These are phyloP conservation scores for Barnettozyma sucrosica DNA, from an alignment of 805 yeast species.

Conservation along the genomic window DNA sequence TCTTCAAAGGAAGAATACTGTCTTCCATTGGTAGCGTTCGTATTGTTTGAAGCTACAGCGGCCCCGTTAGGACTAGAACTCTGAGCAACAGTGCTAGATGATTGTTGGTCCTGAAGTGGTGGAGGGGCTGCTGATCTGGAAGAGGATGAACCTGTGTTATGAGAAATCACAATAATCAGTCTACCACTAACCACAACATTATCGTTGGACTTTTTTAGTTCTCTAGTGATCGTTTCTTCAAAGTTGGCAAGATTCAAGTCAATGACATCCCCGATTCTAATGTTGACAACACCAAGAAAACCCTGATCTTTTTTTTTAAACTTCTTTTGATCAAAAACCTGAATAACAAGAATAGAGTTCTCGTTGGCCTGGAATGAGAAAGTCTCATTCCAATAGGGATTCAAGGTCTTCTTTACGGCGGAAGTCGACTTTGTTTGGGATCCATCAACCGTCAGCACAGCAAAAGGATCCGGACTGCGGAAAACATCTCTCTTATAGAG, in stretches of 20 bases:
- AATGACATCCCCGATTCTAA: slow-evolving; percentile 82
- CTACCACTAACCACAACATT: slow-evolving; percentile 91
- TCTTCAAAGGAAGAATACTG: slow-evolving; percentile 94
- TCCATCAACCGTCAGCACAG: slow-evolving; percentile 96
- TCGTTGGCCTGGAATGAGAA: slow-evolving; percentile 74
- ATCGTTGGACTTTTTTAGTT: slow-evolving; percentile 86
- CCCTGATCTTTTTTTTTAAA: slow-evolving; percentile 99
- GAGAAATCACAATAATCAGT: slow-evolving; percentile 70
- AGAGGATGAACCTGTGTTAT: slow-evolving; percentile 25
- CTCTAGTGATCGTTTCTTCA: slow-evolving; percentile 89
- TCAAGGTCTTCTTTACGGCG: slow-evolving; percentile 86
- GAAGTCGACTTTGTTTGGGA: slow-evolving; percentile 92
- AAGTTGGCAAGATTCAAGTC: slow-evolving; percentile 45
- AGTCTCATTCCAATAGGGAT: slow-evolving; percentile 97
- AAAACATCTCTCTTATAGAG: slow-evolving; percentile 92
- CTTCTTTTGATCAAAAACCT: slow-evolving; percentile 94
- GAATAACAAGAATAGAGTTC: slow-evolving; percentile 82
- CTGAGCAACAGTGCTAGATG: background rate
- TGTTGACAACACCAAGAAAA: slow-evolving; percentile 90
- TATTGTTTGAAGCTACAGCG: slow-evolving; percentile 4
- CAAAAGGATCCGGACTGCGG: slow-evolving; percentile 96
- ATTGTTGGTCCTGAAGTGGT: background rate
- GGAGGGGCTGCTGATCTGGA: slow-evolving; percentile 23
- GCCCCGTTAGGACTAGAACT: slow-evolving; percentile 5
- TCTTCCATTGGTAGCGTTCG: slow-evolving; percentile 30